Percentiles rank a stretch among this genome's conserved stretches.
These are phyloP conservation scores for Pleodorina starrii DNA, from an alignment of 139 green algal genomes.

Conservation along the genomic window DNA sequence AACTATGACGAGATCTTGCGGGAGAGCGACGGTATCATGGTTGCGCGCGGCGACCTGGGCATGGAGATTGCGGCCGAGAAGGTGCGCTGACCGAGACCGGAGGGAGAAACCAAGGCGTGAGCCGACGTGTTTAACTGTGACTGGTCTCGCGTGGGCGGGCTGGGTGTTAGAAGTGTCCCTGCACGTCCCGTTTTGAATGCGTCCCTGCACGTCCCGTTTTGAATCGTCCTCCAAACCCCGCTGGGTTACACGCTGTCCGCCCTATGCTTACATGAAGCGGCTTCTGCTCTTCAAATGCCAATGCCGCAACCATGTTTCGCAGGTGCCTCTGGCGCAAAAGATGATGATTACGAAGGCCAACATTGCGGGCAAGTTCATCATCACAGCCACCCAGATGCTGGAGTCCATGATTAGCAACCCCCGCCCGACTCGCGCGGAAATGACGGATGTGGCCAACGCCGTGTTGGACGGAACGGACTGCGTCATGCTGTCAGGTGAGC, in stretches of 20 bases:
- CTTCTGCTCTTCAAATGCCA: too few species aligned
- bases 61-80: conserved; percentile 80
- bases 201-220: too few species aligned
- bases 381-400: conserved; percentile 67
- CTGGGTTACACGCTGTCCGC: too few species aligned
- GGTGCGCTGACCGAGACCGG: conserved; percentile 53
- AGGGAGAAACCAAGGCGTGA: too few species aligned
- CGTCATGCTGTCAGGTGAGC: conserved; percentile 82
- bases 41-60: conserved; percentile 75
- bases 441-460: conserved; percentile 88
- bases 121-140: too few species aligned
- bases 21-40: conserved; percentile 79
- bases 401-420: conserved; percentile 74
- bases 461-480: conserved; percentile 84
- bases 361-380: conserved; percentile 73
- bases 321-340: conserved; percentile 75
- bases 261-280: too few species aligned
- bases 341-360: conserved; percentile 80
- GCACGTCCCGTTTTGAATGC: too few species aligned
- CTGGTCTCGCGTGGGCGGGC: too few species aligned
- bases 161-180: too few species aligned
- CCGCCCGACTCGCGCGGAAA: conserved; percentile 79
- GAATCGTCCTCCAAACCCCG: too few species aligned
- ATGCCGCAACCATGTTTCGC: too few species aligned
- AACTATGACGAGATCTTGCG: conserved; percentile 72